A percentile compares a stretch with the other conserved stretches of the same genome.
phyloP scores from a whole-genome alignment of 2,329 filamentous ascomycete genomes.

The Colletotrichum chrysophilum region DNA sequence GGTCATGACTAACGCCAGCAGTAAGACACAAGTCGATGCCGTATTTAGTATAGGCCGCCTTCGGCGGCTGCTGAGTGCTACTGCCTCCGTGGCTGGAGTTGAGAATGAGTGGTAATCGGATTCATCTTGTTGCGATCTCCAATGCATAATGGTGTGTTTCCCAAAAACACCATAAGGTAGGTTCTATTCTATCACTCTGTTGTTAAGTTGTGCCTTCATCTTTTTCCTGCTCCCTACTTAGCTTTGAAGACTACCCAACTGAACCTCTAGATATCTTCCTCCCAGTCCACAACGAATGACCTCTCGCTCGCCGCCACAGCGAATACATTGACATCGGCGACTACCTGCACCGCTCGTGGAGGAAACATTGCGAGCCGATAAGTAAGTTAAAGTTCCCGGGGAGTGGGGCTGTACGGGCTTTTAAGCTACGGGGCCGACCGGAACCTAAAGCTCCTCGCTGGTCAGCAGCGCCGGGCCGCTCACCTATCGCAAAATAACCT shows the following conservation, averaged over 20 bases:
- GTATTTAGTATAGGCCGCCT: neutral
- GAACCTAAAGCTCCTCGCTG: neutral
- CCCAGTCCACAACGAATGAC: fast-evolving
- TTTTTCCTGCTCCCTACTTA: neutral
- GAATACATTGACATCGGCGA: fast-evolving
- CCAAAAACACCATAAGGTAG: neutral
- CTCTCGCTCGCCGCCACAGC: neutral
- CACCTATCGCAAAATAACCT: neutral
- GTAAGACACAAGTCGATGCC: neutral
- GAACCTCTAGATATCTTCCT: neutral
- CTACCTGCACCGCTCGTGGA: neutral
- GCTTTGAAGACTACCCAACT: neutral
- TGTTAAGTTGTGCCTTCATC: neutral
- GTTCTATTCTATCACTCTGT: neutral
- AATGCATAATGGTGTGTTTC: neutral
- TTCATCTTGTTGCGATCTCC: neutral
- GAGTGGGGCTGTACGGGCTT: neutral
- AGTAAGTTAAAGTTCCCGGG: neutral
- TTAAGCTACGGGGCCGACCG: neutral
- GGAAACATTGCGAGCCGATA: neutral
- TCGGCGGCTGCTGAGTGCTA: neutral
- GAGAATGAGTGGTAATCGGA: neutral
- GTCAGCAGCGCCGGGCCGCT: neutral
- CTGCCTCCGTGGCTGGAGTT: neutral
- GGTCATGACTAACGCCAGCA: neutral